Evolutionary conservation across 148 eudicot genomes (phyloP), one percentile per base, ranked within the genome.

Genomic region (Silene conica): DNA sequence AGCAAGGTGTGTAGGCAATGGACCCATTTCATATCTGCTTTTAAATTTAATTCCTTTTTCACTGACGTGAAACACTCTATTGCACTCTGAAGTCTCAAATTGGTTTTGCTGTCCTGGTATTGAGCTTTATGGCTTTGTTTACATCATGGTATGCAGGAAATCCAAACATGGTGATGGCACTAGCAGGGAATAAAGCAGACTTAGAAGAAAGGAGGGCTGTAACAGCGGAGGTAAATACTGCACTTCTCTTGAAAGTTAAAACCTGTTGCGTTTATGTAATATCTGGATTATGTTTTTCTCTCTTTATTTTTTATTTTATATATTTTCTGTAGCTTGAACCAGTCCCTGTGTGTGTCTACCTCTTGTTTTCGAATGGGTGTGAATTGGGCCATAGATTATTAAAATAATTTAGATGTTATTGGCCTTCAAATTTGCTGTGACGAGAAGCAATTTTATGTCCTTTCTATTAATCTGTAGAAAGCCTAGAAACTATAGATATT

Each of bases 91-190:
- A 59, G 12, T 22, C 48, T 76, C 41, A 26, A 15, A 26, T 50
- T 69, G 28, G 15, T 54, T 1, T 21, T 1, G 41, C 54, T 50
- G 45, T 58, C 41, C 18, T 50, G 14, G 19, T 22, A 20, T 50
- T 50, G 28, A 8, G 12, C 19, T 62, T 73, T 19, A 74, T 48
- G 74, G 67, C 45, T 64, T 21, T 59, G 22, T 55, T 77, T 26
- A 23, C 58, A 23, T 67, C 31, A 48, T 69, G 15, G 74, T 22
- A 48, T 75, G 76, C 83, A 94, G 98, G 98, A 52, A 94, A 94
- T 83, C 90, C 98, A 52, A 92, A 87, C 82, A 92, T 94, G 93
- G 96, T 94, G 22, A 84, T 94, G 90, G 98, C 98, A 64, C 97
- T 94, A 63, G 93, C 96, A 73, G 98, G 98, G 70, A 94, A 94